Evolutionary conservation across 169 alveolate species (phyloP), one percentile per base, ranked within the genome.

Genomic region (Plasmodium cynomolgi): DNA sequence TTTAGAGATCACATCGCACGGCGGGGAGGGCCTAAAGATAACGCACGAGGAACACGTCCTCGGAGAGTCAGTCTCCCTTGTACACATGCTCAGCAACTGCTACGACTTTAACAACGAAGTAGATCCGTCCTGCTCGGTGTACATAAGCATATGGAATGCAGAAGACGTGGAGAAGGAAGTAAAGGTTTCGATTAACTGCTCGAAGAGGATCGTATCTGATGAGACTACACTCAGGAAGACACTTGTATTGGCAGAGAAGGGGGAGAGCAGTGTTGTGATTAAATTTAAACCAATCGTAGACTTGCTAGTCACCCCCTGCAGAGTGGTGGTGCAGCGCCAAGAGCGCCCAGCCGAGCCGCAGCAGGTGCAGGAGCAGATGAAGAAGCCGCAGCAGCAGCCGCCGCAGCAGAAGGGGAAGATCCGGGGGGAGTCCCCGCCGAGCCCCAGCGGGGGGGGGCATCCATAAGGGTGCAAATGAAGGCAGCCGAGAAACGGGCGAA

Each of bases 91-190:
- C 34, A 79, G 94, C 31, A 41, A 88, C 23, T 88, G 94, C 71
- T 88, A 77, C 41, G 83, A 88, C 56, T 88, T 79, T 88, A 62
- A 80, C n/a, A 77, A 88, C 34, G 41, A 41, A 23, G n/a, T 58
- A n/a, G 31, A 58, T 0, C 72, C 47, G 20, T 26, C 17, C 15
- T 88, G 94, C 54, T 79, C 91, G 41, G 74, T 88, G 13, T 88
- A 88, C 72, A 15, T 88, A 81, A 88, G 94, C 50, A 80, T 88
- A 79, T 88, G 94, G 94, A 88, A 88, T 79, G 50, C 71, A 77
- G 94, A 88, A 41, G 77, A 80, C 23, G 50, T 88, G 31, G 81
- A 88, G 29, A 88, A 88, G 33, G 85, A 88, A 17, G 29, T 88
- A 50, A 80, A 15, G 23, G 54, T 88, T 58, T 88, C 56, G 20